Evolutionary conservation across 768 basidiomycete species (phyloP), one percentile per base, ranked within the genome.

Genomic region (Leccinum fibrillosum): DNA sequence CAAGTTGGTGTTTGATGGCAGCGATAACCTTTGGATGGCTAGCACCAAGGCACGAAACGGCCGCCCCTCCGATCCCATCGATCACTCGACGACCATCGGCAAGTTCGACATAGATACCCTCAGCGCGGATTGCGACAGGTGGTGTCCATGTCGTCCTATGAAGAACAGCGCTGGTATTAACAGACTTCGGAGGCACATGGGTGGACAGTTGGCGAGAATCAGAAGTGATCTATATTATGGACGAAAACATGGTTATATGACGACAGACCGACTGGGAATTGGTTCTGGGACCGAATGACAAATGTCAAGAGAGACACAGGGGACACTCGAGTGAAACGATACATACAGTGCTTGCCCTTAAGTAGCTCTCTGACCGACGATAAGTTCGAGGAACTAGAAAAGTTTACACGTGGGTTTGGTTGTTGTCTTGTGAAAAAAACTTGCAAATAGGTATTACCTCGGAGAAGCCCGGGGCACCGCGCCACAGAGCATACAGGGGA

Each of bases 51-150:
- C 88, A 91, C 11, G 85, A 72, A 28, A 95, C 93, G 10, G 93
- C 91, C 6, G 92, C 92, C 28, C 92, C 93, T 48, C 93, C 93
- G 48, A 90, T 85, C 7, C 81, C 89, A 74, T 95, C 92, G 63
- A 94, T 79, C 30, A 93, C 68, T 56, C 74, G 80, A 53, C 76
- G 77, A 0, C 92, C 92, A 71, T 85, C 84, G 62, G 87, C 83
- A 7, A 93, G 79, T 21, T 81, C 80, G 47, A 93, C 72, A 66
- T 92, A 90, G 35, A 86, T 80, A 17, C 91, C 91, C 63, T 88
- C 74, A 3, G 77, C 88, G 12, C 78, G 71, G 15, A 81, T 76
- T 4, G 89, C 91, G 12, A 92, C 75, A 13, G 88, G 89, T 10
- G 86, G 89, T 28, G 67, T 78, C 86, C 86, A 90, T 1, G 89